A percentile compares a stretch with the other conserved stretches of the same genome.
Evolutionary conservation across 148 eudicot genomes (phyloP).

Genomic region (Vaccinium darrowii): DNA sequence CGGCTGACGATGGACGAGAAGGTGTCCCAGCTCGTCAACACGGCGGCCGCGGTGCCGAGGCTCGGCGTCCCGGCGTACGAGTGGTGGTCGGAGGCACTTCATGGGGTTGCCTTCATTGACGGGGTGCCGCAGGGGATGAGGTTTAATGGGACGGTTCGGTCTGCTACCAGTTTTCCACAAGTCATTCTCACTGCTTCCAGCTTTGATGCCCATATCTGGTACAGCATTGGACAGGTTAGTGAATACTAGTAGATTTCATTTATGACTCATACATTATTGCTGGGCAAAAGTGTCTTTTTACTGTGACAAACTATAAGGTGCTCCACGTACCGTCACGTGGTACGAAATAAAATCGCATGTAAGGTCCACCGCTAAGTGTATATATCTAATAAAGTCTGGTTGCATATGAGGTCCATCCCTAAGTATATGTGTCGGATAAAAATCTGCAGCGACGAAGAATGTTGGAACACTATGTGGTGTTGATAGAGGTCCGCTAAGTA

Average conservation of each 20-base stretch:
- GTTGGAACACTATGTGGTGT: too few relatives aligned
- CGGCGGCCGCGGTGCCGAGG: not conserved
- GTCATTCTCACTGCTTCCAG: not conserved
- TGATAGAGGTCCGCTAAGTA: too few relatives aligned
- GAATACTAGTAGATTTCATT: not conserved
- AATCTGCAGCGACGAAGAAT: too few relatives aligned
- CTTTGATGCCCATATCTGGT: slow-evolving; percentile 70
- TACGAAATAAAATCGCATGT: too few relatives aligned
- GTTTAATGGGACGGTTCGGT: not conserved
- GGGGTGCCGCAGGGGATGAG: slow-evolving; percentile 6
- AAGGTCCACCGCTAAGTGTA: too few relatives aligned
- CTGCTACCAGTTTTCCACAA: not conserved
- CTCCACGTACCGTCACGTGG: too few relatives aligned
- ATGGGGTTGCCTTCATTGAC: not conserved
- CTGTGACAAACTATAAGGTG: too few relatives aligned
- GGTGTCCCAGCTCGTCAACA: not conserved
- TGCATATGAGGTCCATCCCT: too few relatives aligned
- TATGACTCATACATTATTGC: not conserved
- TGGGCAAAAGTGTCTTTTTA: too few relatives aligned
- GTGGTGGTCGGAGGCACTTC: slow-evolving; percentile 10
- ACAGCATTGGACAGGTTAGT: slow-evolving; percentile 75
- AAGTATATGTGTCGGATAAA: too few relatives aligned
- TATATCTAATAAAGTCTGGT: too few relatives aligned
- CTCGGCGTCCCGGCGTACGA: not conserved
- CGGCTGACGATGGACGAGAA: not conserved